Conservation (phyloP, 192 early-diverging fungal species). For the Umbelopsis vinacea region DNA sequence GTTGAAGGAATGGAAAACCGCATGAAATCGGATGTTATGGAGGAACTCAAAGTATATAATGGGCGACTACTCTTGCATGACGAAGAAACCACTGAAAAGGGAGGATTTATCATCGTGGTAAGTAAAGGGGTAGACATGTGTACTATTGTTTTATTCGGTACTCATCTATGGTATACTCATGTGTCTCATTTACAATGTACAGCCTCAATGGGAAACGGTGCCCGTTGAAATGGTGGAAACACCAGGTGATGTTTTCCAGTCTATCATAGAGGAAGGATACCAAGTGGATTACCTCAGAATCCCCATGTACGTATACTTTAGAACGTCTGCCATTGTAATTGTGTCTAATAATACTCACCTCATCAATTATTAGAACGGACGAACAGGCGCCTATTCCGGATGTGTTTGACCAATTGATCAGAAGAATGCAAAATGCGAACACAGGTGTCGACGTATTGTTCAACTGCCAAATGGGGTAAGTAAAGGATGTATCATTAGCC, state of each 20-base stretch:
- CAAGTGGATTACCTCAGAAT: slow-evolving; percentile 61
- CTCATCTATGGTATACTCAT: background rate
- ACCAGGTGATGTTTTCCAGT: slow-evolving; percentile 59
- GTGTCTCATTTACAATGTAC: background rate
- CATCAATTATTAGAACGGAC: slow-evolving; percentile 45
- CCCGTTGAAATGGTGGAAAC: slow-evolving; percentile 56
- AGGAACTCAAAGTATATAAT: slow-evolving; percentile 53
- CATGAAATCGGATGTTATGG: slow-evolving; percentile 60
- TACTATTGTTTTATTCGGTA: background rate
- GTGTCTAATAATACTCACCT: background rate
- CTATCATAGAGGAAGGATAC: slow-evolving; percentile 56
- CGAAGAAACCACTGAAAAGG: slow-evolving; percentile 48
- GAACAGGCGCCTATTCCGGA: slow-evolving; percentile 73
- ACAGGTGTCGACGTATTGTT: slow-evolving; percentile 54
- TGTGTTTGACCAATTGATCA: slow-evolving; percentile 65
- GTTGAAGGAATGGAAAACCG: slow-evolving; percentile 66
- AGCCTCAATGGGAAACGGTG: slow-evolving; percentile 58
- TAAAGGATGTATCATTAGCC: background rate
- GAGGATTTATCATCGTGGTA: slow-evolving; percentile 57
- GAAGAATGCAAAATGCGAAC: slow-evolving; percentile 43
- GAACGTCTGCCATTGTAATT: too few relatives aligned
- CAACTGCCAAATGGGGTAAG: slow-evolving; percentile 74
- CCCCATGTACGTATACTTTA: slow-evolving; percentile 49
- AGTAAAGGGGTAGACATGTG: background rate
- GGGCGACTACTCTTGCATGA: slow-evolving; percentile 63